A percentile compares a stretch with the other conserved stretches of the same genome.
Conservation (phyloP, 2,329 filamentous ascomycete genomes). For the Diaporthe citri region DNA sequence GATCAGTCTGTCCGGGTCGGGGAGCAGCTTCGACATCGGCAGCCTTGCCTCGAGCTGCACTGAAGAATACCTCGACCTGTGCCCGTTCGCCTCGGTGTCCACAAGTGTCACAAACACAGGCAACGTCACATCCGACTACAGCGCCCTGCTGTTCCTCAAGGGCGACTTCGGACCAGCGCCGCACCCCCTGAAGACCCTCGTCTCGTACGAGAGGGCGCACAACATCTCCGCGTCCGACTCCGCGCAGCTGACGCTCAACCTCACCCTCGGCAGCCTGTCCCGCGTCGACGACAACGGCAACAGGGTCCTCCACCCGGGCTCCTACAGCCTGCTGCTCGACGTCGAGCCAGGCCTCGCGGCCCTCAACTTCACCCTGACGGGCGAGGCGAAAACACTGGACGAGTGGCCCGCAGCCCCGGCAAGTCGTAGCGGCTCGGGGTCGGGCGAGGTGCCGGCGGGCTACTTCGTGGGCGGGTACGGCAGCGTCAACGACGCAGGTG, state of each 20-base stretch:
- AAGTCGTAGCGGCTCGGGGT: conserved; percentile 12
- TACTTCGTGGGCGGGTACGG: conserved; percentile 38
- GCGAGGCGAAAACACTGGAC: conserved; percentile 57
- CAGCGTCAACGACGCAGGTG: conserved; percentile 26
- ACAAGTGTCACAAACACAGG: conserved; percentile 64
- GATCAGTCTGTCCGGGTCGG: conserved; percentile 42
- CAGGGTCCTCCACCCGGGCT: conserved; percentile 65
- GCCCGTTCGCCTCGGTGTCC: conserved; percentile 55
- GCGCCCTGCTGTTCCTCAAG: conserved; percentile 63
- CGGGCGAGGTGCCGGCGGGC: conserved; percentile 20
- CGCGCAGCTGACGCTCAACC: conserved; percentile 50
- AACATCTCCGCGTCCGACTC: conserved; percentile 51
- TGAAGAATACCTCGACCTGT: conserved; percentile 55
- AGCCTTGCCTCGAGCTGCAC: conserved; percentile 51
- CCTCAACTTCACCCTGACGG: conserved; percentile 61
- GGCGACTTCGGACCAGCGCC: conserved; percentile 61
- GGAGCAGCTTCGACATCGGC: conserved; percentile 50
- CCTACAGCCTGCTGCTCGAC: conserved; percentile 62
- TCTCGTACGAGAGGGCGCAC: conserved; percentile 61
- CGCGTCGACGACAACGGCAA: conserved; percentile 64
- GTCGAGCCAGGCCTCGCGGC: conserved; percentile 52
- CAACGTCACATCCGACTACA: conserved; percentile 62
- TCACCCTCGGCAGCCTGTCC: conserved; percentile 63
- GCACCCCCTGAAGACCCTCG: conserved; percentile 65
- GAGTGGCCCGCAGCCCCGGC: conserved; percentile 45